A percentile compares a stretch with the other conserved stretches of the same genome.
Evolutionary conservation across 768 basidiomycete species (phyloP).

Genomic region (Naganishia antarctica): DNA sequence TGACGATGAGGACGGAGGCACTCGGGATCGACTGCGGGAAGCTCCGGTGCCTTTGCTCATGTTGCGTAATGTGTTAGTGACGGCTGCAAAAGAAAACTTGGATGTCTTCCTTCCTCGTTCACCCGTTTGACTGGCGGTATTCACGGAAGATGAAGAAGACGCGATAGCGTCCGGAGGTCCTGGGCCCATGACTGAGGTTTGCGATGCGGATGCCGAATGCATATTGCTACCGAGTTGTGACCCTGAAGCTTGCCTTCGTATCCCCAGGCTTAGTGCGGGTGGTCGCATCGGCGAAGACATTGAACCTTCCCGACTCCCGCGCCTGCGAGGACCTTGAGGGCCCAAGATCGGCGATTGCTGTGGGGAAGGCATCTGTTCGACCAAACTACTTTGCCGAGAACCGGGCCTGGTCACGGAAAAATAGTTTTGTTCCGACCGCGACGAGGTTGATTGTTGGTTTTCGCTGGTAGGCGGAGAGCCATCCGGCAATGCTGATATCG

Average conservation of each 20-base stretch:
- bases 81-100: conserved; percentile 40
- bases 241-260: neutral
- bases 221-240: conserved; percentile 5
- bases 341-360: conserved; percentile 2
- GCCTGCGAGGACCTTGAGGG: conserved; percentile 3
- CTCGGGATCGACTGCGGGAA: conserved; percentile 16
- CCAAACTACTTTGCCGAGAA: conserved; percentile 18
- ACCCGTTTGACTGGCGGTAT: neutral
- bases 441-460: neutral
- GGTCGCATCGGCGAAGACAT: conserved; percentile 12
- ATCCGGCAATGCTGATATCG: conserved; percentile 2
- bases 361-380: conserved; percentile 21
- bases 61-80: conserved; percentile 34
- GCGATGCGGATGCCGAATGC: conserved; percentile 5
- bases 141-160: conserved; percentile 8
- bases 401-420: conserved; percentile 4
- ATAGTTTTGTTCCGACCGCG: conserved; percentile 11
- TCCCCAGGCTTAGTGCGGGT: neutral
- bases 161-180: neutral
- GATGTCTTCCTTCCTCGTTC: conserved; percentile 34
- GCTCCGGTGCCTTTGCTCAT: conserved; percentile 35
- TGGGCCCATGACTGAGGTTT: neutral
- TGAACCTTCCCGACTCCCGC: conserved; percentile 8
- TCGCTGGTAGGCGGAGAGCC: neutral
- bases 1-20: neutral